phyloP scores from a whole-genome alignment of 1,284 basidiomycete genomes.

The Pascua guehoae region DNA sequence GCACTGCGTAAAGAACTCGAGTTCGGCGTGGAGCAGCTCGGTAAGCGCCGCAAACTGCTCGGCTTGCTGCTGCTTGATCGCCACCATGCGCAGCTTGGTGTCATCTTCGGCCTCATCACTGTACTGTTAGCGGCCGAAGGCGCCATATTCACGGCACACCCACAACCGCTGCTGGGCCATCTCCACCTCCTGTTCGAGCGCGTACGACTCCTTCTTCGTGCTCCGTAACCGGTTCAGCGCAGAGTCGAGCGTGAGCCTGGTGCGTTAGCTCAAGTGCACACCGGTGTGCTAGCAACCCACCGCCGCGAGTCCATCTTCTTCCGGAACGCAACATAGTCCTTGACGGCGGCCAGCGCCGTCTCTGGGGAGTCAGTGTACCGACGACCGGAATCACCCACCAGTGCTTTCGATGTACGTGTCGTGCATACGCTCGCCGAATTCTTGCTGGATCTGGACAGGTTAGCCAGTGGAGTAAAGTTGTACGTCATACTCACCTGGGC shows the following conservation, averaged over 20 bases:
- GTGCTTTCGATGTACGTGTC: conserved; percentile 71
- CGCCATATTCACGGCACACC: conserved; percentile 35
- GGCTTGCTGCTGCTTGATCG: conserved; percentile 71
- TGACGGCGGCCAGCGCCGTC: conserved; percentile 50
- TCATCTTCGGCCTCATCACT: conserved; percentile 81
- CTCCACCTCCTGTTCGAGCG: conserved; percentile 72
- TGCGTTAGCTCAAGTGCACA: conserved; percentile 5
- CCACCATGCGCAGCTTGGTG: conserved; percentile 66
- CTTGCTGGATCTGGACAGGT: conserved; percentile 2
- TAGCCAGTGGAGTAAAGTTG: not conserved
- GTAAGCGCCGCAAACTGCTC: conserved; percentile 63
- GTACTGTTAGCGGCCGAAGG: not conserved
- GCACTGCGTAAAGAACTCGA: conserved; percentile 68
- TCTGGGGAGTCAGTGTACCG: conserved; percentile 34
- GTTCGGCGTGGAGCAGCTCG: conserved; percentile 65
- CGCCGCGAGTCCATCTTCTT: conserved; percentile 70
- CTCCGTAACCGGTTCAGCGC: conserved; percentile 64
- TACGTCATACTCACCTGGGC: conserved; percentile 55
- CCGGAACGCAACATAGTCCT: conserved; percentile 46
- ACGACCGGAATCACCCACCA: conserved; percentile 19
- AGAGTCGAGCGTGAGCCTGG: conserved; percentile 70
- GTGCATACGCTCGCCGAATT: conserved; percentile 50
- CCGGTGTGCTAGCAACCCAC: no score
- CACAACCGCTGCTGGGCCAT: conserved; percentile 69
- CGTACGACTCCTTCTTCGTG: conserved; percentile 59